Percentiles rank a stretch among this genome's conserved stretches.
Evolutionary conservation across 345 rosid genomes (phyloP).

Genomic region (Sapria himalayana): DNA sequence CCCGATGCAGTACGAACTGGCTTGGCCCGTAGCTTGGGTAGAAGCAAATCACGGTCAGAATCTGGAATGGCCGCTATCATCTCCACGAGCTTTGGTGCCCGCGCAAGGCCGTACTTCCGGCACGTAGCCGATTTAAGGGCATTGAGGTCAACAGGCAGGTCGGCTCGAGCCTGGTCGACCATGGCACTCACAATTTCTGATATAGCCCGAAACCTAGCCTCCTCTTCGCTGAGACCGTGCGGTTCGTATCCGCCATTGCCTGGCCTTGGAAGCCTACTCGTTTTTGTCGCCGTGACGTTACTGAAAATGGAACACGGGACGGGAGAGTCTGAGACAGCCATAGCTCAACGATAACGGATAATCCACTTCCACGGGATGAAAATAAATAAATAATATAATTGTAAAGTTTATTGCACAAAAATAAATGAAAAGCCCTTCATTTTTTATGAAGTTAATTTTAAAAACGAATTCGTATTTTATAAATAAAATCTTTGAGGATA

Average conservation of each 20-base stretch:
- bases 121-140: conserved; percentile 78
- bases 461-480: too few relatives aligned
- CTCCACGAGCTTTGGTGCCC: conserved; percentile 92
- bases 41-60: conserved; percentile 66
- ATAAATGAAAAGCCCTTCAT: too few relatives aligned
- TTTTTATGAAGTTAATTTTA: too few relatives aligned
- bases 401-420: too few relatives aligned
- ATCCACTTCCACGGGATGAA: too few relatives aligned
- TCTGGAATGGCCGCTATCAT: conserved; percentile 96
- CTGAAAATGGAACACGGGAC: too few relatives aligned
- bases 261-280: conserved; percentile 61
- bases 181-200: conserved; percentile 78
- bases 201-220: conserved; percentile 83
- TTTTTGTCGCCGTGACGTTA: too few relatives aligned
- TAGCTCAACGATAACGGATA: too few relatives aligned
- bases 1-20: conserved; percentile 96
- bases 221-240: conserved; percentile 78
- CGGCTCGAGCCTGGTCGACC: conserved; percentile 84
- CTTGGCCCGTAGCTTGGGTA: conserved; percentile 95
- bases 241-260: conserved; percentile 80
- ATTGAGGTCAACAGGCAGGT: conserved; percentile 87
- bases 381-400: too few relatives aligned
- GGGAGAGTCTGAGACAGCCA: too few relatives aligned
- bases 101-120: conserved; percentile 80
- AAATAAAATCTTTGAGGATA: too few relatives aligned